phyloP scores from a whole-genome alignment of 345 rosid genomes.

The Iberis pinnata region DNA sequence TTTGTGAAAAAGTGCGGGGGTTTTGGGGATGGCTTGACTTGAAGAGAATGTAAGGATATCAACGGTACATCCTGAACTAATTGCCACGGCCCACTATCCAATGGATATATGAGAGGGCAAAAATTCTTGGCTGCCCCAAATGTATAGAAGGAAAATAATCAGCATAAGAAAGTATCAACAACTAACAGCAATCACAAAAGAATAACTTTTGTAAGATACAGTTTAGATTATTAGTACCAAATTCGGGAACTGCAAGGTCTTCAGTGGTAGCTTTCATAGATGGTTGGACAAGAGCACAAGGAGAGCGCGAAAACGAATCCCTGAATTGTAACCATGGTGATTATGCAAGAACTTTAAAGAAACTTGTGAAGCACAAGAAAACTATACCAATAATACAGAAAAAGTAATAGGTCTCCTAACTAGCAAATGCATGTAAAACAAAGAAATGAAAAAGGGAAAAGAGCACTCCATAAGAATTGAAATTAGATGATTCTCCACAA shows the following conservation, averaged over 20 bases:
- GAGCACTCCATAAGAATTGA: background rate
- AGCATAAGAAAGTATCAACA: slow-evolving; percentile 13
- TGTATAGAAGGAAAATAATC: slow-evolving; percentile 18
- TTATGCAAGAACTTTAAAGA: slow-evolving; percentile 5
- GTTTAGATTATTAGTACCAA: slow-evolving; percentile 45
- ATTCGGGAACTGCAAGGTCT: slow-evolving; percentile 53
- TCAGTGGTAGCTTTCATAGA: slow-evolving; percentile 52
- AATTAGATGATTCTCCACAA: background rate
- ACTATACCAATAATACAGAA: background rate
- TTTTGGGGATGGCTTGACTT: slow-evolving; percentile 81
- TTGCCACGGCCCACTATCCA: slow-evolving; percentile 67
- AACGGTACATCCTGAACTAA: slow-evolving; percentile 54
- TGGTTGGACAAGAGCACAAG: slow-evolving; percentile 90
- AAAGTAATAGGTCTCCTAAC: slow-evolving; percentile 2
- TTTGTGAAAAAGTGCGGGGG: slow-evolving; percentile 78
- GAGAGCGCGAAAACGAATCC: slow-evolving; percentile 81
- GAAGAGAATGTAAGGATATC: slow-evolving; percentile 75
- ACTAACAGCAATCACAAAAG: slow-evolving; percentile 1
- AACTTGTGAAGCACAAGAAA: slow-evolving; percentile 3
- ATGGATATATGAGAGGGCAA: slow-evolving; percentile 85
- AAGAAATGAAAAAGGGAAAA: slow-evolving; percentile 2
- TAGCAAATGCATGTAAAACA: slow-evolving; percentile 5
- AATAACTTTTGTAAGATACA: background rate
- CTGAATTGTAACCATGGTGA: slow-evolving; percentile 44
- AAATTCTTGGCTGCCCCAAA: slow-evolving; percentile 58